Evolutionary conservation across 2,329 filamentous ascomycete genomes (phyloP).

Genomic region (Ceratocystis huliohia): DNA sequence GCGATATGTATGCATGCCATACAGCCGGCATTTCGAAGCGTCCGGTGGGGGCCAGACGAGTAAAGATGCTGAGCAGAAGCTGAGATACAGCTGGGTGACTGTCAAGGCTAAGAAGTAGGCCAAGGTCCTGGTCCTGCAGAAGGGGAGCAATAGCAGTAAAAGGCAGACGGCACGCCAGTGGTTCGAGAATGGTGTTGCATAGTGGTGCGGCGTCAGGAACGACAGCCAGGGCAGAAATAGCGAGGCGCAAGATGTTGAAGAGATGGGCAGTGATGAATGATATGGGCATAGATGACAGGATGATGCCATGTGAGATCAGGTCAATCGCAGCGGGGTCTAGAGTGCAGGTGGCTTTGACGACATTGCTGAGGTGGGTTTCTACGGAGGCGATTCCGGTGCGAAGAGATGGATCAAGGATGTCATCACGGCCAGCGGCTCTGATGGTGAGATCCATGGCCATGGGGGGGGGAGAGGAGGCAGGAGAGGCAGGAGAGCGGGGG

Average conservation of each 20-base stretch:
- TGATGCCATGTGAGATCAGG: neutral
- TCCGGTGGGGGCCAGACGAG: neutral
- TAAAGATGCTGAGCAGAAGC: constrained; percentile 12
- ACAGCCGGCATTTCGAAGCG: constrained; percentile 10
- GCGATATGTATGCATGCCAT: constrained; percentile 8
- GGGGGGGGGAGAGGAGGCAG: neutral
- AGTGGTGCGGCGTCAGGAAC: constrained; percentile 13
- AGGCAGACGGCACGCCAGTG: constrained; percentile 6
- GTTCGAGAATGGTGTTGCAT: constrained; percentile 9
- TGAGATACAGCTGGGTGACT: constrained; percentile 2
- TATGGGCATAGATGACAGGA: constrained; percentile 2
- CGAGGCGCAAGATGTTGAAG: constrained; percentile 13
- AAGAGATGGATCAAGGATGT: constrained; percentile 12
- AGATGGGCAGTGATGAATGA: constrained; percentile 14
- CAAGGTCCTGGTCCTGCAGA: constrained; percentile 11
- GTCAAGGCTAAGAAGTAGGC: constrained; percentile 6
- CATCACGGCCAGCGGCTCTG: constrained; percentile 8
- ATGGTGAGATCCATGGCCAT: constrained; percentile 9
- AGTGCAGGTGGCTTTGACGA: neutral
- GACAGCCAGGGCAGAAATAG: constrained; percentile 11
- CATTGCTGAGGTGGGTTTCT: constrained; percentile 13
- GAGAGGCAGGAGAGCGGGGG: neutral
- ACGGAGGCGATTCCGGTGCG: constrained; percentile 15
- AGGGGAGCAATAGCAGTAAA: constrained; percentile 13
- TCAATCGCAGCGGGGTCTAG: constrained; percentile 7